Conservation (phyloP, 164 flowering plant species). For the Magnolia changhungtana region DNA sequence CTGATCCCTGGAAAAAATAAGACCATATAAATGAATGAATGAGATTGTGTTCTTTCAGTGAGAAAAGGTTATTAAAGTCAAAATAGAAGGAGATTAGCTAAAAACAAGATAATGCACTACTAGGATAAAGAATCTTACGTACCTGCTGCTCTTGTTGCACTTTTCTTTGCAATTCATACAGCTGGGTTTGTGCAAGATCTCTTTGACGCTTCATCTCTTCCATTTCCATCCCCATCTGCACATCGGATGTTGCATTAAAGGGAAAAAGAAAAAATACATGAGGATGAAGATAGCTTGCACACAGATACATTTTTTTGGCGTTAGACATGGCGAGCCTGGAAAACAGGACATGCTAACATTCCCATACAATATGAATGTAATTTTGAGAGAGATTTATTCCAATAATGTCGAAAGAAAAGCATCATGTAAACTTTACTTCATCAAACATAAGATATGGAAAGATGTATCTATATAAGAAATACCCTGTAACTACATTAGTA, state of each 20-base stretch:
- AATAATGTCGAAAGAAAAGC: too few species aligned
- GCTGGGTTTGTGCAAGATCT: conserved; percentile 8
- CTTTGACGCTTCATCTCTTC: conserved; percentile 74
- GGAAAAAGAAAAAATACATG: background rate
- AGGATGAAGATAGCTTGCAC: background rate
- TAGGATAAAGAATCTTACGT: conserved; percentile 9
- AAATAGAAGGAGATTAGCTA: background rate
- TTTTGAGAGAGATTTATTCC: too few species aligned
- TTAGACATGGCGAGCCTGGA: too few species aligned
- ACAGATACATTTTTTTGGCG: too few species aligned
- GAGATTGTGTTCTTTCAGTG: background rate
- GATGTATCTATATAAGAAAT: too few species aligned
- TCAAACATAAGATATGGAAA: too few species aligned
- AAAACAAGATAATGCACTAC: background rate
- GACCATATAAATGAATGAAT: background rate
- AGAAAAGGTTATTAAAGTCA: background rate
- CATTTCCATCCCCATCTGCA: conserved; percentile 86
- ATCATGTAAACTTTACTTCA: too few species aligned
- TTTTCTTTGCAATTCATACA: conserved; percentile 63
- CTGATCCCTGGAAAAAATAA: conserved; percentile 34
- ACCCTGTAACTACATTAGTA: too few species aligned
- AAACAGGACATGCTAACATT: too few species aligned
- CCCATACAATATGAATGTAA: too few species aligned
- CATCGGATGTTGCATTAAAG: background rate
- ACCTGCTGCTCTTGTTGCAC: conserved; percentile 50